phyloP scores from a whole-genome alignment of 2,329 filamentous ascomycete species.

The Dactylellina leptospora region DNA sequence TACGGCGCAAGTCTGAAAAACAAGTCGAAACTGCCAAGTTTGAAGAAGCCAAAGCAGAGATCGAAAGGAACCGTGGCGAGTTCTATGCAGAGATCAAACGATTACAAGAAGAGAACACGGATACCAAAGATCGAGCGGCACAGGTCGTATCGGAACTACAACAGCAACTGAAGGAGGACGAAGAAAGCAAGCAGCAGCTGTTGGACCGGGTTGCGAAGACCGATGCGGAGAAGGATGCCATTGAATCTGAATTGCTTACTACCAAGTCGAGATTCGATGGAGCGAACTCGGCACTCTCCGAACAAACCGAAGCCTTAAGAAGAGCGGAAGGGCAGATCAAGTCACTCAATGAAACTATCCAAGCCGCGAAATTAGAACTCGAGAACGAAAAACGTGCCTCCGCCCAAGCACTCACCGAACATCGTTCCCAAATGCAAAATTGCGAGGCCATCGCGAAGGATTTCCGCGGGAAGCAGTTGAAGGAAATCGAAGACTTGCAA shows the following conservation, averaged over 20 bases:
- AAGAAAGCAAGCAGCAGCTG: conserved; percentile 45
- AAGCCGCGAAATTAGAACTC: background rate
- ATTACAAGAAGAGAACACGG: conserved; percentile 15
- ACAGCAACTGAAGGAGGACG: conserved; percentile 39
- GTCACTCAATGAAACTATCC: conserved; percentile 13
- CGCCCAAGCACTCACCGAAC: conserved; percentile 16
- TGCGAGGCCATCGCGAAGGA: conserved; percentile 30
- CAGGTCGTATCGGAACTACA: conserved; percentile 41
- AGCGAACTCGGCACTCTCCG: conserved; percentile 12
- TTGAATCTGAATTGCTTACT: conserved; percentile 4
- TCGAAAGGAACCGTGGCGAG: conserved; percentile 17
- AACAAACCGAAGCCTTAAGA: conserved; percentile 17
- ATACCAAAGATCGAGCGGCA: conserved; percentile 39
- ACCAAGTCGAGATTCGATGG: conserved; percentile 23
- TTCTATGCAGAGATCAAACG: conserved; percentile 22
- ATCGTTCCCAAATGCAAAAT: conserved; percentile 35
- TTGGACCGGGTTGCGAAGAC: conserved; percentile 45
- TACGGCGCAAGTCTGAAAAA: conserved; percentile 19
- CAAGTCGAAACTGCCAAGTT: conserved; percentile 27
- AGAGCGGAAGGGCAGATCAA: conserved; percentile 33
- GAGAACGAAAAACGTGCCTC: conserved; percentile 27
- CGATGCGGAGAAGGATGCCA: conserved; percentile 35
- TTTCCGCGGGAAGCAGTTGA: conserved; percentile 19
- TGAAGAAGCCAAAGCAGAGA: conserved; percentile 19
- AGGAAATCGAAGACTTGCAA: conserved; percentile 38